Base-by-base conservation (phyloP, 1,139 yeast species). In the Hyphopichia burtonii region DNA sequence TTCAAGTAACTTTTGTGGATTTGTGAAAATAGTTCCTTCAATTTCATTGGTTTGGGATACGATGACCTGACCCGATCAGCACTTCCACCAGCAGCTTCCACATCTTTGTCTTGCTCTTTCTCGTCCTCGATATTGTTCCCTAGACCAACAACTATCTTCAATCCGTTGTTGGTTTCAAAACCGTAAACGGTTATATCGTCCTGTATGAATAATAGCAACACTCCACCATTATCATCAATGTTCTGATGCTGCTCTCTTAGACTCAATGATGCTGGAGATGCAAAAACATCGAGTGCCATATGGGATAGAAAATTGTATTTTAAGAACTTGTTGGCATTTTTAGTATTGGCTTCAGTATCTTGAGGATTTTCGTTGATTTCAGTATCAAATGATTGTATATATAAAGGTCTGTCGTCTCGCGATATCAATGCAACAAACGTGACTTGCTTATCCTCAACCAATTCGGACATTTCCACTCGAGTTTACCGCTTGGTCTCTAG, bases 151-250 rank as follows among this genome's bases (percentile, higher is more conserved):
- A 82, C 71, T 2, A 82, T 71, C 57, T 80, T 81, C 39, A 82
- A 59, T 7, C 86, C 86, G 31, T 82, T 80, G 50, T 72, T 78
- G 8, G 83, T 74, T 51, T 81, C 86, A 47, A 70, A 69, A 2
- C 87, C 88, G 53, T 79, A 82, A 5, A 82, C 83, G 23, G 75
- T 65, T 22, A 80, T 70, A 4, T 78, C 83, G 48, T 82, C 87
- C 47, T 82, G 84, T 7, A 80, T 74, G 54, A 82, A 80, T 25
- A 82, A 58, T 16, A 82, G 61, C 27, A 68, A 58, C 40, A 68
- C 70, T 4, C 66, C 68, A 31, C 52, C 55, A 35, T 53, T 51
- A 31, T 55, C 50, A 15, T 54, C 54, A n/a, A 46, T 44, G 10
- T 65, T 62, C 34, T 66, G 74, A 37, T 68, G 73, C 44, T 65